These are phyloP conservation scores for Rhynchospora breviuscula DNA, from an alignment of 176 grass and related monocot species.

Conservation along the genomic window DNA sequence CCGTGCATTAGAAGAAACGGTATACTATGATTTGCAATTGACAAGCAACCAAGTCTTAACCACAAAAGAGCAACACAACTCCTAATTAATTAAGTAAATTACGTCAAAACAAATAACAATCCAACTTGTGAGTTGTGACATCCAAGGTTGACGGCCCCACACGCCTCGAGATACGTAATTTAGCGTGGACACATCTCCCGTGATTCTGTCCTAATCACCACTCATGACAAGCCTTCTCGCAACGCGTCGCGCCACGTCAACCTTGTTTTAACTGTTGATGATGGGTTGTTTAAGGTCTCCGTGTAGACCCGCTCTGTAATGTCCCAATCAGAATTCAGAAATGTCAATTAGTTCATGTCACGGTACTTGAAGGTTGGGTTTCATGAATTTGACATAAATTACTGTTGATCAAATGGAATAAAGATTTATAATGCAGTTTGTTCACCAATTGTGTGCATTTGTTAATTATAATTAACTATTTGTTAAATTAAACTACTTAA, in stretches of 20 bases:
- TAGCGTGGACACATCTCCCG: neutral
- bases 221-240: neutral
- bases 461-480: too few relatives aligned
- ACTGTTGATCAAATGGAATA: too few relatives aligned
- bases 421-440: too few relatives aligned
- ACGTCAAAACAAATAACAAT: neutral
- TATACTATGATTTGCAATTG: neutral
- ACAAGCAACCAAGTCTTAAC: neutral
- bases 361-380: too few relatives aligned
- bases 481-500: too few relatives aligned
- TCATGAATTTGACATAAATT: too few relatives aligned
- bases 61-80: neutral
- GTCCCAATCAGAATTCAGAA: neutral
- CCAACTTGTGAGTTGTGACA: neutral
- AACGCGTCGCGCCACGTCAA: neutral
- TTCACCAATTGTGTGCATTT: too few relatives aligned
- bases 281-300: neutral
- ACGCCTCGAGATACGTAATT: neutral
- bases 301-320: neutral
- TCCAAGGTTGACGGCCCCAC: neutral
- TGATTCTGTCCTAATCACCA: neutral
- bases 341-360: too few relatives aligned
- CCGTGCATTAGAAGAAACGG: slow-evolving; percentile 11
- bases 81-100: neutral
- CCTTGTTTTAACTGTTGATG: neutral